A percentile compares a stretch with the other conserved stretches of the same genome.
These are phyloP conservation scores for Acer saccharum DNA, from an alignment of 345 rosid genomes.

Conservation along the genomic window DNA sequence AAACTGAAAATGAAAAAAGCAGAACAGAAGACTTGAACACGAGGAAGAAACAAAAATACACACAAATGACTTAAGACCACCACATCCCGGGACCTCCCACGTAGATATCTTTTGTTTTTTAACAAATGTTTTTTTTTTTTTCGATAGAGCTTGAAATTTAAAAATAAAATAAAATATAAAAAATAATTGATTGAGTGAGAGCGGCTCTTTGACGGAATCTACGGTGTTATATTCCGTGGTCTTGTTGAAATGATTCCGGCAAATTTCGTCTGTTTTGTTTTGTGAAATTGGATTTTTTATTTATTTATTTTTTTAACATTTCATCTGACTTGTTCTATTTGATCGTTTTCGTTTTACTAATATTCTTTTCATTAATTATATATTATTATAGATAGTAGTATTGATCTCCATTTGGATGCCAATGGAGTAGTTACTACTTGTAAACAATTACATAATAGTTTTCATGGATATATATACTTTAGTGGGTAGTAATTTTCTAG, in stretches of 20 bases:
- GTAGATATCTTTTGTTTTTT: background rate
- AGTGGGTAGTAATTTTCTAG: too few species aligned
- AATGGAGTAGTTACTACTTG: background rate
- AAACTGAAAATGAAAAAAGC: background rate
- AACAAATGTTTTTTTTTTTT: too few species aligned
- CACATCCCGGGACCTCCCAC: background rate
- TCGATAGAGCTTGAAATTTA: too few species aligned
- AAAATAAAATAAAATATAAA: too few species aligned
- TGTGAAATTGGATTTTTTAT: background rate
- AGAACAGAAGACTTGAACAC: background rate
- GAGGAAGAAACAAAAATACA: background rate
- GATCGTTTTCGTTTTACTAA: background rate
- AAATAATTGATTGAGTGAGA: background rate
- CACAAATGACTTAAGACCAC: background rate
- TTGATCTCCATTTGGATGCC: background rate
- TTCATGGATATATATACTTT: too few species aligned
- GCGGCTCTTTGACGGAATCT: slow-evolving; percentile 30
- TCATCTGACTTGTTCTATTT: background rate
- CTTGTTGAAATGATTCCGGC: slow-evolving; percentile 22
- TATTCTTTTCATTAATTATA: background rate
- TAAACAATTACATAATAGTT: too few species aligned
- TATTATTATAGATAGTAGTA: background rate
- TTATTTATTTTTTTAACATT: background rate
- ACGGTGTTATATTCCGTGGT: slow-evolving; percentile 28
- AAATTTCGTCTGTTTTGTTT: slow-evolving; percentile 4